Base-by-base conservation (phyloP, 768 basidiomycete species). In the Lentinula boryana region DNA sequence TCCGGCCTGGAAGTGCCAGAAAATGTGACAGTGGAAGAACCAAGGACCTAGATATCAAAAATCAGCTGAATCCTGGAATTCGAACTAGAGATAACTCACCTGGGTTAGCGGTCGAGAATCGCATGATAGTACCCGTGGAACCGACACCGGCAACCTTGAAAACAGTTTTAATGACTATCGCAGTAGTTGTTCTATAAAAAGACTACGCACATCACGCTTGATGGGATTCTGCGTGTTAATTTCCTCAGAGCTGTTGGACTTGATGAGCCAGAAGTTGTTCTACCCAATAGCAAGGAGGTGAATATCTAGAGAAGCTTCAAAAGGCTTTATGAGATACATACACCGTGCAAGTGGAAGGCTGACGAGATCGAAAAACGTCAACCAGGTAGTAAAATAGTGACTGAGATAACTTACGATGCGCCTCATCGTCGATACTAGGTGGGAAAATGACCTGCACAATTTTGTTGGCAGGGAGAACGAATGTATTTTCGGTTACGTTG, bases 61-160 rank as follows among this genome's bases (percentile, higher is more conserved):
- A 57, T 18, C 5, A 41, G 38, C n/a, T 36, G 18, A 23, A 4
- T 10, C 23, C 5, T 8, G 18, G 1, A 13, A 12, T 38, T 8
- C 12, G 15, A 16, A 33, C 4, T 15, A 35, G 33, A 8, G n/a
- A 9, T 10, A 31, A 33, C 63, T 60, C 51, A 60, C 83, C 85
- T 0, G 83, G 73, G 68, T 83, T 84, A 64, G 85, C 80, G 4
- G 85, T 84, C 8, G 70, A 66, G 73, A 84, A 86, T 10, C 84
- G 78, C 46, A 87, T 60, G 1, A 75, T 79, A 13, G 59, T 66
- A 5, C 67, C 67, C 2, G 62, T 64, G 16, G 50, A 33, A 27
- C 67, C 68, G 5, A 65, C 58, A 27, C 55, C 67, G 10, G 64
- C 60, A 32, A 64, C 62, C 66, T 69, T 23, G 16, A 7, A 57